Conservation (phyloP, 495 filamentous ascomycete species). For the Penicillium macrosclerotiorum region DNA sequence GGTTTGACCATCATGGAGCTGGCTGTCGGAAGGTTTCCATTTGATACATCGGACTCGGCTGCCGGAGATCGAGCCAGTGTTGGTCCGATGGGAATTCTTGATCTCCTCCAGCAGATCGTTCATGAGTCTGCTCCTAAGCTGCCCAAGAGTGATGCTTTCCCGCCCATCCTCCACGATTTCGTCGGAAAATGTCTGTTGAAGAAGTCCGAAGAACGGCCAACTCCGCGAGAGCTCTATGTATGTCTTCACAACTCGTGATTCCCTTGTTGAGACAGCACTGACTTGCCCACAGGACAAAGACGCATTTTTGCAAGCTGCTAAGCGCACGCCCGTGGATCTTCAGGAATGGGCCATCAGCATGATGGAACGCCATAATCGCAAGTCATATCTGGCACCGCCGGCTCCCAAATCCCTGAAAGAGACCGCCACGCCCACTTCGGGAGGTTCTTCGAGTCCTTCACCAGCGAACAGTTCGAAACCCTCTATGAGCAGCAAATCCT, state of each 20-base stretch:
- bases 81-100: constrained; percentile 89
- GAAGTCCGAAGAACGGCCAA: constrained; percentile 79
- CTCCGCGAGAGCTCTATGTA: constrained; percentile 78
- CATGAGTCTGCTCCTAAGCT: constrained; percentile 91
- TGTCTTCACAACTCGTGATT: no score
- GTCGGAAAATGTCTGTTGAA: constrained; percentile 94
- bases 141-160: constrained; percentile 96
- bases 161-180: constrained; percentile 89
- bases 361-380: constrained; percentile 88
- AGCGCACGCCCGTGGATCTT: constrained; percentile 88
- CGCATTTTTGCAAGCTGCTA: constrained; percentile 89
- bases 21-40: constrained; percentile 94
- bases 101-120: constrained; percentile 95
- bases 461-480: constrained; percentile 20
- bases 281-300: constrained; percentile 67
- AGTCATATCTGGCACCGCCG: constrained; percentile 77
- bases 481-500: constrained; percentile 33
- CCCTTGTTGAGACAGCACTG: background rate
- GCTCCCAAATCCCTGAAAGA: constrained; percentile 48
- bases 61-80: constrained; percentile 66
- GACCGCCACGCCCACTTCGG: constrained; percentile 11
- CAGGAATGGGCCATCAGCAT: constrained; percentile 86
- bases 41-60: constrained; percentile 73
- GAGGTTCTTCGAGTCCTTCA: constrained; percentile 9
- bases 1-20: constrained; percentile 95